A percentile compares a stretch with the other conserved stretches of the same genome.
Conservation (phyloP, 352 stramenopile genomes). For the Pythium angustatum region DNA sequence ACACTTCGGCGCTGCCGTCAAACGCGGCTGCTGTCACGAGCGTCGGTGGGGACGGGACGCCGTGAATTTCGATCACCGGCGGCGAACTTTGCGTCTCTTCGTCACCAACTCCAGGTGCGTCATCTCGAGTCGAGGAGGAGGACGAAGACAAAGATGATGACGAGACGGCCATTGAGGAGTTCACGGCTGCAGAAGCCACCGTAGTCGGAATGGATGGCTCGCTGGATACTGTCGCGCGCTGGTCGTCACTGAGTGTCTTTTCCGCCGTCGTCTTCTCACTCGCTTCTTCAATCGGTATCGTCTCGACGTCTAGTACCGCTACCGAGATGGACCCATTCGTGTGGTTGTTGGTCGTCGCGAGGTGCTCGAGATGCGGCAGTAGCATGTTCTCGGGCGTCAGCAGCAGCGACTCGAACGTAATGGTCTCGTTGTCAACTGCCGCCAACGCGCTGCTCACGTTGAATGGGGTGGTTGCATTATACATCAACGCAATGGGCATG, state of each 20-base stretch:
- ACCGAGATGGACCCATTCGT: not conserved
- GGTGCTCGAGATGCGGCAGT: not conserved
- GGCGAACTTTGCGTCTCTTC: not conserved
- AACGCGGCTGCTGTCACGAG: constrained; percentile 52
- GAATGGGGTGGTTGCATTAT: not conserved
- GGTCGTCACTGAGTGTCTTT: no score
- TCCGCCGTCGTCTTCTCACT: no score
- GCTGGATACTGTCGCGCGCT: no score
- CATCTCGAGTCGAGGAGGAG: not conserved
- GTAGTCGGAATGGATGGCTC: no score
- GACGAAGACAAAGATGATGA: no score
- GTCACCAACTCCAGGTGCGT: not conserved
- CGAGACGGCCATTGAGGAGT: no score
- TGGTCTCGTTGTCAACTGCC: constrained; percentile 10
- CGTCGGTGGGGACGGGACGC: constrained; percentile 66
- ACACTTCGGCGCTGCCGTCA: constrained; percentile 58
- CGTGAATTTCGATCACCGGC: constrained; percentile 36
- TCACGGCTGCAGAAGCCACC: no score
- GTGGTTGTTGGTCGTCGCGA: not conserved
- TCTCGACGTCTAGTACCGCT: not conserved
- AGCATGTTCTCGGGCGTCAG: constrained; percentile 1
- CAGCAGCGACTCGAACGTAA: constrained; percentile 25
- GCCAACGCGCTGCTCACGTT: not conserved
- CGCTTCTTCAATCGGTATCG: constrained; percentile 14
- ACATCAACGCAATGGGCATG: constrained; percentile 2